Evolutionary conservation across 495 filamentous ascomycete species (phyloP).

Genomic region (Aspergillus olivimuriae): DNA sequence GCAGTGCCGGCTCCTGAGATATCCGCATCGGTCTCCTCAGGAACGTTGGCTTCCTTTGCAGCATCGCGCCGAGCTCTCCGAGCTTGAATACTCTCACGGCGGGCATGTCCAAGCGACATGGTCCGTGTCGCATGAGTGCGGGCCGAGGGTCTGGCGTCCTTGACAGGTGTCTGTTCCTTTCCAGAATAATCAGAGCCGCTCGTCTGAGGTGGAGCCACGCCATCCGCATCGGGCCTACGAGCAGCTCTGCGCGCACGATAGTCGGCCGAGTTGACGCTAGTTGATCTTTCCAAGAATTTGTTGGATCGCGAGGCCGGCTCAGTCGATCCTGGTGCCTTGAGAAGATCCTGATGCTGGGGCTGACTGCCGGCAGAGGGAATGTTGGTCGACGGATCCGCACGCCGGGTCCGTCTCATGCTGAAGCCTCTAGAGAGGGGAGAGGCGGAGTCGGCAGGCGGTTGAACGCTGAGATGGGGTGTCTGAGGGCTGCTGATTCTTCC

Average conservation of each 20-base stretch:
- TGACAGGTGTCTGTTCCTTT: conserved; percentile 30
- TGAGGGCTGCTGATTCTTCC: conserved; percentile 54
- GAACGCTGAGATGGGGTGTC: conserved; percentile 63
- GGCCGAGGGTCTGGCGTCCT: conserved; percentile 14
- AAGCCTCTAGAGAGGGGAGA: conserved; percentile 69
- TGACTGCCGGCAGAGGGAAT: conserved; percentile 62
- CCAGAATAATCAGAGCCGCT: conserved; percentile 72
- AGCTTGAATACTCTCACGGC: conserved; percentile 85
- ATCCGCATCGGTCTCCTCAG: conserved; percentile 69
- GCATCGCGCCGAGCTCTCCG: conserved; percentile 63
- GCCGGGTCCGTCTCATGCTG: conserved; percentile 66
- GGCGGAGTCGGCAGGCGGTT: conserved; percentile 61
- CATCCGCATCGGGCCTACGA: conserved; percentile 51
- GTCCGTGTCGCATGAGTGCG: conserved; percentile 58
- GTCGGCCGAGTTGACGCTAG: conserved; percentile 82
- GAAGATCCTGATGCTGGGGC: conserved; percentile 63
- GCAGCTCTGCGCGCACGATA: conserved; percentile 55
- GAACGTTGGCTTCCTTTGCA: conserved; percentile 62
- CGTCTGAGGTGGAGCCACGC: conserved; percentile 53
- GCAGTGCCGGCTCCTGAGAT: conserved; percentile 42
- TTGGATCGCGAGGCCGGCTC: conserved; percentile 51
- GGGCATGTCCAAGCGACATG: conserved; percentile 84
- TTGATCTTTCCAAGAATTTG: conserved; percentile 68
- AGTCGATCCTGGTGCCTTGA: conserved; percentile 60
- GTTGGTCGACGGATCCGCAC: conserved; percentile 49